A percentile compares a stretch with the other conserved stretches of the same genome.
phyloP scores from a whole-genome alignment of 371 early-diverging fungal species.

The Haplosporangium sp. region DNA sequence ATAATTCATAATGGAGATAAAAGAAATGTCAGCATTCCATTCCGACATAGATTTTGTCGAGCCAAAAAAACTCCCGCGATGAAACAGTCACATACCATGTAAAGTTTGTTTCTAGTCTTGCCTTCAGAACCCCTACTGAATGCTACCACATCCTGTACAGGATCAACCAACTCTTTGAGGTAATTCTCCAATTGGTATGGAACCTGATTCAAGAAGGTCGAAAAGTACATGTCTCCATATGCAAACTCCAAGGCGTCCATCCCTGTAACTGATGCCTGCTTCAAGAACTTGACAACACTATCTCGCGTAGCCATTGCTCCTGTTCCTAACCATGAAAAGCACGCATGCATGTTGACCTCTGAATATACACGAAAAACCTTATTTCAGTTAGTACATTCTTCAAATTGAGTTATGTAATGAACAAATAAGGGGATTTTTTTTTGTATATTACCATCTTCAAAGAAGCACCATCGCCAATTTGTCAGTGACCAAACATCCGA shows the following conservation, averaged over 20 bases:
- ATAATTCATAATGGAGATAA: background rate
- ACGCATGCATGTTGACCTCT: slow-evolving; percentile 69
- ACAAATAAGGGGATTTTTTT: background rate
- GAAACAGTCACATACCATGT: slow-evolving; percentile 49
- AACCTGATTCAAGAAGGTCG: slow-evolving; percentile 67
- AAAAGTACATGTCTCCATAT: slow-evolving; percentile 72
- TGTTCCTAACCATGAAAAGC: slow-evolving; percentile 65
- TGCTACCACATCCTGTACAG: slow-evolving; percentile 46
- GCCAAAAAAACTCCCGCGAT: background rate
- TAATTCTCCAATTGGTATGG: slow-evolving; percentile 67
- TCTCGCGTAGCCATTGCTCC: slow-evolving; percentile 69
- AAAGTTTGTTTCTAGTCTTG: slow-evolving; percentile 57
- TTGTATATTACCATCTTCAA: slow-evolving; percentile 63
- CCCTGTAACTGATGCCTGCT: slow-evolving; percentile 59
- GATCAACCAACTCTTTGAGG: slow-evolving; percentile 51
- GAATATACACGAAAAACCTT: background rate
- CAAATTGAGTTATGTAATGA: background rate
- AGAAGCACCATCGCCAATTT: slow-evolving; percentile 77
- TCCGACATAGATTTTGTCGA: background rate
- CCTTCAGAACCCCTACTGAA: slow-evolving; percentile 57
- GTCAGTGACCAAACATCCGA: slow-evolving; percentile 64
- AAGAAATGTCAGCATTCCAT: background rate
- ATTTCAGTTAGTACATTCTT: background rate
- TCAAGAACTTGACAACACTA: slow-evolving; percentile 62
- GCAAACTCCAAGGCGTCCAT: slow-evolving; percentile 63